phyloP scores from a whole-genome alignment of 768 basidiomycete species.

The Mycena metata region DNA sequence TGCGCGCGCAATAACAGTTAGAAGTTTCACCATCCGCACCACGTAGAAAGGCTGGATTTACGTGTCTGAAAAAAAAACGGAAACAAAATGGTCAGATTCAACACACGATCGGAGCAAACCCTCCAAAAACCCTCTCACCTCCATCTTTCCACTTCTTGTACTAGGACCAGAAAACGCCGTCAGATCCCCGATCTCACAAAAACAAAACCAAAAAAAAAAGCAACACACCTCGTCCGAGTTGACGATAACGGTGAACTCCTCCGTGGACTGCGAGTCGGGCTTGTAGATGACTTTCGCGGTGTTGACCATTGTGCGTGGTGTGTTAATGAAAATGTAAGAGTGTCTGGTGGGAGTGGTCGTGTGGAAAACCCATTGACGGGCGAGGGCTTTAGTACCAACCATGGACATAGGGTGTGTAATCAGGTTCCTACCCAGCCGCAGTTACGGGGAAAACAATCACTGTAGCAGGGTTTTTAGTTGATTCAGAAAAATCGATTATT shows the following conservation, averaged over 20 bases:
- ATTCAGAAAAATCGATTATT: no score
- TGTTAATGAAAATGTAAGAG: no score
- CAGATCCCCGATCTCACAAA: slow-evolving; percentile 27
- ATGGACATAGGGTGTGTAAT: no score
- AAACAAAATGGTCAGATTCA: no score
- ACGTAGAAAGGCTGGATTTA: no score
- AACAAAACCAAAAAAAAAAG: slow-evolving; percentile 9
- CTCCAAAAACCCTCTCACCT: slow-evolving; percentile 68
- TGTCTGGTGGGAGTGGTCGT: no score
- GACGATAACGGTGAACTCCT: slow-evolving; percentile 81
- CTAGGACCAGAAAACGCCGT: slow-evolving; percentile 51
- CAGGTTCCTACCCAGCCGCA: no score
- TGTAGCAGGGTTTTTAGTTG: no score
- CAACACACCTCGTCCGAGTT: slow-evolving; percentile 70
- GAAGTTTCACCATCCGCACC: no score
- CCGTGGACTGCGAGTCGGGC: slow-evolving; percentile 76
- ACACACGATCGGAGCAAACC: slow-evolving; percentile 34
- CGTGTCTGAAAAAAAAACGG: slow-evolving; percentile 77
- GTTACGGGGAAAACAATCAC: no score
- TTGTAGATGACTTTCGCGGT: slow-evolving; percentile 76
- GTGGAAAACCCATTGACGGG: no score
- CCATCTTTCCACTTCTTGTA: slow-evolving; percentile 85
- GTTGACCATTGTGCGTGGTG: slow-evolving; percentile 56
- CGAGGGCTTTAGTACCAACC: no score
- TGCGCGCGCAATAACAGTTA: slow-evolving; percentile 50